Conservation (phyloP, 2,329 filamentous ascomycete genomes). For the Colletotrichum eremochloae region DNA sequence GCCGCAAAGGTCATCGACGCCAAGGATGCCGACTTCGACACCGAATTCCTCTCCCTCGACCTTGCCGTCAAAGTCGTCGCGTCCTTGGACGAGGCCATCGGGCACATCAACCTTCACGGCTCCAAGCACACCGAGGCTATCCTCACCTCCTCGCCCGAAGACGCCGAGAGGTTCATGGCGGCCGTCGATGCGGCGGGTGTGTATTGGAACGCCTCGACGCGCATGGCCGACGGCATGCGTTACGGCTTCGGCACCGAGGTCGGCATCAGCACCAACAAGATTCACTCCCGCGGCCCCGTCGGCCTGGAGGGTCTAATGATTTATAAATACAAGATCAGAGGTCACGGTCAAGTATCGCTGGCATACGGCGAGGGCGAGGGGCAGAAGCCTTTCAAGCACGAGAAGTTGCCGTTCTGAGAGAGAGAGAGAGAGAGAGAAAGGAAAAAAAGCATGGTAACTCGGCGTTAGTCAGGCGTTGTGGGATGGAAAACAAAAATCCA, state of each 20-base stretch:
- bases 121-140: conserved; percentile 96
- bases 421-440: conserved; percentile 32
- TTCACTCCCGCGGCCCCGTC: conserved; percentile 92
- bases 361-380: conserved; percentile 78
- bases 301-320: conserved; percentile 95
- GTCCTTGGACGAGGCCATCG: conserved; percentile 77
- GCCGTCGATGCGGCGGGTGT: conserved; percentile 90
- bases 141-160: conserved; percentile 75
- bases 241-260: conserved; percentile 99
- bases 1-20: conserved; percentile 72
- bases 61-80: conserved; percentile 86
- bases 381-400: conserved; percentile 71
- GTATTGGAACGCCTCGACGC: conserved; percentile 96
- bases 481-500: neutral
- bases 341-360: conserved; percentile 83
- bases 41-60: conserved; percentile 88
- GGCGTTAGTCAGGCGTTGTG: conserved; percentile 32
- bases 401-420: conserved; percentile 61
- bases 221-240: conserved; percentile 96
- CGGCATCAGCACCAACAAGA: conserved; percentile 98
- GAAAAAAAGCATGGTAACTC: conserved; percentile 6
- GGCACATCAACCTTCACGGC: conserved; percentile 91
- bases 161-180: conserved; percentile 86
- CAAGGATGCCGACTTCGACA: conserved; percentile 80
- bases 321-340: conserved; percentile 94